Evolutionary conservation across 257 asterid genomes (phyloP).

Genomic region (Knoxia roxburghii): DNA sequence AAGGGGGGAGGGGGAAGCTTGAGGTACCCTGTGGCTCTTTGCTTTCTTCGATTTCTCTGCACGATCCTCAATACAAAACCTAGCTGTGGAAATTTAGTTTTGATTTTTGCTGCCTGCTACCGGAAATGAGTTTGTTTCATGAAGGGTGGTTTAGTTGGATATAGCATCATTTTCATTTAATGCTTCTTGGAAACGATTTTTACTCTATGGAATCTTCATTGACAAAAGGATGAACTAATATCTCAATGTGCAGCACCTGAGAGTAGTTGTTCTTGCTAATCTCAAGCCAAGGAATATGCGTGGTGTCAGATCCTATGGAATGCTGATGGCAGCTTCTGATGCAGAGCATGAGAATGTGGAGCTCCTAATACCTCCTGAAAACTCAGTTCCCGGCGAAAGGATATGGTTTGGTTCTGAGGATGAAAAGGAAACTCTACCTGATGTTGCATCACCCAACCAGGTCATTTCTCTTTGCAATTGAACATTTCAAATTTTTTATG

Average conservation of each 20-base stretch:
- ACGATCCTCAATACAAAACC: too few species aligned
- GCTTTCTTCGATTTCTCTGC: too few species aligned
- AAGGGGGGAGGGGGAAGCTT: too few species aligned
- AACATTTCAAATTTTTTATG: background rate
- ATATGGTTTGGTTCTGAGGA: constrained; percentile 86
- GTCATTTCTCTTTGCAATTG: constrained; percentile 28
- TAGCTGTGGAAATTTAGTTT: background rate
- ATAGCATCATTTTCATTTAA: background rate
- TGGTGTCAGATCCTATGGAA: constrained; percentile 80
- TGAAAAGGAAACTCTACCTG: constrained; percentile 65
- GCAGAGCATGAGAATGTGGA: constrained; percentile 82
- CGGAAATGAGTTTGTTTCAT: too few species aligned
- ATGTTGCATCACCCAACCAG: constrained; percentile 88
- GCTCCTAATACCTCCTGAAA: constrained; percentile 80
- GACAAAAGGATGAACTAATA: background rate
- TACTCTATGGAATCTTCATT: background rate
- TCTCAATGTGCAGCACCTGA: constrained; percentile 49
- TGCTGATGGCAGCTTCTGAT: constrained; percentile 98
- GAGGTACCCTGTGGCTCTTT: too few species aligned
- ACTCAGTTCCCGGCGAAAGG: constrained; percentile 79
- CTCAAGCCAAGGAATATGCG: constrained; percentile 98
- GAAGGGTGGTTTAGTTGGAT: too few species aligned
- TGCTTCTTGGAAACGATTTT: background rate
- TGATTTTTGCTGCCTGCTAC: too few species aligned
- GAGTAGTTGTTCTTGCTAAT: constrained; percentile 83